Conservation (phyloP, 2,329 filamentous ascomycete species). For the Metarhizium robertsii region DNA sequence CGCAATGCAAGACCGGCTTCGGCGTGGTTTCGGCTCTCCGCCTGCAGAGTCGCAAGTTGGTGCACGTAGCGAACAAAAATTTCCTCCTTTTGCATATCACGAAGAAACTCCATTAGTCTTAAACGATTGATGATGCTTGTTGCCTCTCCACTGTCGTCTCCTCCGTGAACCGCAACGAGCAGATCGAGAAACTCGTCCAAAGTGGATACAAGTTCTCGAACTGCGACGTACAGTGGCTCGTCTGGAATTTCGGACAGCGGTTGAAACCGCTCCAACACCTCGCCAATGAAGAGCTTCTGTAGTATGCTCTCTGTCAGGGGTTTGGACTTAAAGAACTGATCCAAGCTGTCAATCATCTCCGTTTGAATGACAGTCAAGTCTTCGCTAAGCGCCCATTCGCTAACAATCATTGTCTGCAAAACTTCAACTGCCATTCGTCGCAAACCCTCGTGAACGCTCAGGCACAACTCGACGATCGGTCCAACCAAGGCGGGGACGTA, state of each 20-base stretch:
- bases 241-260: constrained; percentile 55
- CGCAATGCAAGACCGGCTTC: constrained; percentile 85
- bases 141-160: constrained; percentile 62
- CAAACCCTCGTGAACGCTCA: constrained; percentile 90
- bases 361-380: constrained; percentile 87
- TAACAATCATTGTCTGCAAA: constrained; percentile 94
- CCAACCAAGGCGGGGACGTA: constrained; percentile 90
- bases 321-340: constrained; percentile 82
- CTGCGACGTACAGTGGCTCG: constrained; percentile 65
- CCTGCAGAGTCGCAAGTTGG: constrained; percentile 73
- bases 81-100: constrained; percentile 94
- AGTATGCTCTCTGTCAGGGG: constrained; percentile 78
- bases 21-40: constrained; percentile 65
- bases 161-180: constrained; percentile 78
- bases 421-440: constrained; percentile 87
- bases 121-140: constrained; percentile 81
- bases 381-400: constrained; percentile 93
- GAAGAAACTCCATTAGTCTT: constrained; percentile 88
- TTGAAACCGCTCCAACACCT: constrained; percentile 74
- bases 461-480: constrained; percentile 84
- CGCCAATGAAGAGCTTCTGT: constrained; percentile 85
- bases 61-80: constrained; percentile 96
- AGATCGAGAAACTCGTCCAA: constrained; percentile 88
- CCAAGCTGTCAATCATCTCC: constrained; percentile 91
- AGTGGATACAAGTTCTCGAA: constrained; percentile 72